Conservation (phyloP, 1,284 basidiomycete genomes). For the Vanrija pseudolonga region DNA sequence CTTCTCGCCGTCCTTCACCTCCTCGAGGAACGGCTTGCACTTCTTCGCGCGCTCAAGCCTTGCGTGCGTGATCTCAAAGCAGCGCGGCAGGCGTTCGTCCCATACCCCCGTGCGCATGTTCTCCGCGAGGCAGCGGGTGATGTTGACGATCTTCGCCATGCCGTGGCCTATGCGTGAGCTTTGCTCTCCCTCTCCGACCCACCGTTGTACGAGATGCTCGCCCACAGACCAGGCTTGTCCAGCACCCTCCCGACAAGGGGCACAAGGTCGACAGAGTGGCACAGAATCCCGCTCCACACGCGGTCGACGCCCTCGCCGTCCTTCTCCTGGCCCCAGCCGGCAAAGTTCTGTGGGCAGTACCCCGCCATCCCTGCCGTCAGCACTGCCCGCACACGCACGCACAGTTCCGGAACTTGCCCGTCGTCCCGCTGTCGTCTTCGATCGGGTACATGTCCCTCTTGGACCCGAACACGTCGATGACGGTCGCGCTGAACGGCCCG, state of each 20-base stretch:
- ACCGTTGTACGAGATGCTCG: conserved; percentile 26
- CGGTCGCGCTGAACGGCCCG: conserved; percentile 7
- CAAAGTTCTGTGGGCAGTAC: conserved; percentile 13
- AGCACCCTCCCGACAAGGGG: conserved; percentile 23
- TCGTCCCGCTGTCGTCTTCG: conserved; percentile 9
- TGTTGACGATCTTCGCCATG: conserved; percentile 18
- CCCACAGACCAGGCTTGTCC: conserved; percentile 14
- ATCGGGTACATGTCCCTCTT: conserved; percentile 11
- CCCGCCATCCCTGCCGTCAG: conserved; percentile 1
- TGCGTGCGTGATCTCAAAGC: conserved; percentile 12
- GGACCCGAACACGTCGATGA: conserved; percentile 5
- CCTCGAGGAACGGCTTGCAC: too few species aligned
- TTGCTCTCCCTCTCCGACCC: neutral
- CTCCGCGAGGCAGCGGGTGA: conserved; percentile 12
- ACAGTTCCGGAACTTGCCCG: neutral
- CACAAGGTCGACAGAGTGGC: conserved; percentile 20
- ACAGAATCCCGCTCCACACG: conserved; percentile 24
- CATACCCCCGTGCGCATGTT: conserved; percentile 9
- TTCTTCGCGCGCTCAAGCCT: too few species aligned
- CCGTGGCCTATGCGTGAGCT: conserved; percentile 12
- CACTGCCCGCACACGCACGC: neutral
- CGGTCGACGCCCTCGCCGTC: conserved; percentile 21
- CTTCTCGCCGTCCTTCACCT: too few species aligned
- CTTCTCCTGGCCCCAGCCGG: conserved; percentile 18
- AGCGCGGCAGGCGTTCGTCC: conserved; percentile 13